Base-by-base conservation (phyloP, 2,329 filamentous ascomycete genomes). In the Xylaria sp. region DNA sequence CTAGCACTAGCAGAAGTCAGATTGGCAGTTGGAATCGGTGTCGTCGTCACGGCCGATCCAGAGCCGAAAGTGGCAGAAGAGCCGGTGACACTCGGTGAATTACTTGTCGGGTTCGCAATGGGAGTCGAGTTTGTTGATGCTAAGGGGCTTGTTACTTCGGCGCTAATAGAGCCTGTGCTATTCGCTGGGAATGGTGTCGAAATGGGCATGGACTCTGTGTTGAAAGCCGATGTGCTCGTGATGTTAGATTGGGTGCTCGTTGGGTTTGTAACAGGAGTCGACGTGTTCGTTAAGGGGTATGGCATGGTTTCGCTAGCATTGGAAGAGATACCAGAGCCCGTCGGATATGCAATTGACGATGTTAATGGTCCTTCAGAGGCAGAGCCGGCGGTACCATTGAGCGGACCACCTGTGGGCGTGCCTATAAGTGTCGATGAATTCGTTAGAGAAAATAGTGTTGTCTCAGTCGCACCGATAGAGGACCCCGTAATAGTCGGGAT, bases 121-220 rank as follows among this genome's bases (percentile, higher is more conserved):
- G 63, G 34, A 39, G 70, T 74, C n/a, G 72, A 67, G 55, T 72
- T 75, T 5, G 70, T 56, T 25, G 71, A 41, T 10, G 72, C 70
- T 39, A 71, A 69, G 13, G 71, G 71, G 23, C 57, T 70, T 23
- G 62, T 54, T 32, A 15, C 50, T 18, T 46, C 57, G 25, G 48
- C 23, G 57, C 52, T 52, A 15, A 46, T 9, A 28, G 59, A 44
- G 50, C 51, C 41, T 41, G 66, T 63, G 18, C 37, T 57, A 23
- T 50, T 62, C 6, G 34, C 34, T 37, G 50, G 15, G 13, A 37
- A 48, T 23, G 41, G 41, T 34, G 58, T 41, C 15, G 34, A 18
- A 23, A 72, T 65, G 3, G 68, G 69, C 6, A 28, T n/a, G 3
- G 50, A 61, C 48, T 41, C 37, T 2, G 64, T 56, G 10, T 25